phyloP scores from a whole-genome alignment of 768 basidiomycete genomes.

The Trametes elegans region DNA sequence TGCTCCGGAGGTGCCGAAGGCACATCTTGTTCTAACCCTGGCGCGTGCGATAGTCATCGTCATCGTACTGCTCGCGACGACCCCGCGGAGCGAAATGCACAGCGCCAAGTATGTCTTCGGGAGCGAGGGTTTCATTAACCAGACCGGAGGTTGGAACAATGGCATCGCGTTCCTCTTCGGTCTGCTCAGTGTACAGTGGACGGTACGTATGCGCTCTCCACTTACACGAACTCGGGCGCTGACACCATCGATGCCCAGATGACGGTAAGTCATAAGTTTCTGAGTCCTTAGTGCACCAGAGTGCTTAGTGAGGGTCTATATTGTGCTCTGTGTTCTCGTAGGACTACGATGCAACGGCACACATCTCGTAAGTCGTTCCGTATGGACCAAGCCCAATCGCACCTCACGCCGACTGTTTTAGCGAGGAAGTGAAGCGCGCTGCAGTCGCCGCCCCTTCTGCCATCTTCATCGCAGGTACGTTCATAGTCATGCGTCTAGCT shows the following conservation, averaged over 20 bases:
- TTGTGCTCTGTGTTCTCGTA: conserved; percentile 25
- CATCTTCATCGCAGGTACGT: conserved; percentile 53
- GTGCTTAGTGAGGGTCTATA: neutral
- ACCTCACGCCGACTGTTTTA: conserved; percentile 25
- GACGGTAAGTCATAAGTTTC: conserved; percentile 43
- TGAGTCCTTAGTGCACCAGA: neutral
- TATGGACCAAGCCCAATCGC: neutral
- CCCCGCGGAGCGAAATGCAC: conserved; percentile 76
- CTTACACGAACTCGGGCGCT: neutral
- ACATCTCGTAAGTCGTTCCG: conserved; percentile 61
- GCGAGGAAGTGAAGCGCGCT: conserved; percentile 78
- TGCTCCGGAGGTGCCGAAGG: neutral
- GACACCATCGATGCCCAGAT: conserved; percentile 37
- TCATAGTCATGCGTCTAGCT: no score
- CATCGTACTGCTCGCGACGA: conserved; percentile 77
- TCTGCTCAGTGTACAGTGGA: conserved; percentile 85
- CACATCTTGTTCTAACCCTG: neutral
- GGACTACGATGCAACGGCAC: conserved; percentile 82
- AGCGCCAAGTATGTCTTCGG: conserved; percentile 79
- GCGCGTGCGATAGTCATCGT: conserved; percentile 60
- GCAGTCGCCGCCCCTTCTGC: conserved; percentile 70
- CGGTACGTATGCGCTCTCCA: conserved; percentile 44
- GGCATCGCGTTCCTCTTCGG: conserved; percentile 86
- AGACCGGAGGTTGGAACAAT: conserved; percentile 75
- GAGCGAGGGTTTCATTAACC: conserved; percentile 67